Evolutionary conservation across 305 asterid species (phyloP).

Genomic region (Rubia balearica): DNA sequence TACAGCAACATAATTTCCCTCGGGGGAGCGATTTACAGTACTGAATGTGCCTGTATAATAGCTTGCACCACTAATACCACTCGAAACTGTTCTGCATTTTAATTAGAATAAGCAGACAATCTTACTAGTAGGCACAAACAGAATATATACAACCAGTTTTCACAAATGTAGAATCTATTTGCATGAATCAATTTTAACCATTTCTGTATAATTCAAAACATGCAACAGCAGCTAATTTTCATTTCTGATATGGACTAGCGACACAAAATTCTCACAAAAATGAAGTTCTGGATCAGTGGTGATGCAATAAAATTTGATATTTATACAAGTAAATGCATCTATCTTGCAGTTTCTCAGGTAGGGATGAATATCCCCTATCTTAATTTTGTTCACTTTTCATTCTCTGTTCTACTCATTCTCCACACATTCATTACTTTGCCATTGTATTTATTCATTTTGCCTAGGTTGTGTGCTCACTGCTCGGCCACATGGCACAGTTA

Average conservation of each 20-base stretch:
- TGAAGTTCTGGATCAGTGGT: neutral
- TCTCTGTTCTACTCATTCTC: too few species aligned
- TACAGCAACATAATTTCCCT: slow-evolving; percentile 93
- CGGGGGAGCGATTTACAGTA: slow-evolving; percentile 87
- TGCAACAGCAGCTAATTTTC: neutral
- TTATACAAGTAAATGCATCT: neutral
- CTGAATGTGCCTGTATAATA: slow-evolving; percentile 94
- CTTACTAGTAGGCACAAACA: slow-evolving; percentile 12
- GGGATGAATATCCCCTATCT: too few species aligned
- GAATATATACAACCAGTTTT: neutral
- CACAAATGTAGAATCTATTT: slow-evolving; percentile 4
- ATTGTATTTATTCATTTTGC: neutral
- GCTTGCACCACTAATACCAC: slow-evolving; percentile 99
- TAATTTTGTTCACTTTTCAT: neutral
- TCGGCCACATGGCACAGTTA: neutral
- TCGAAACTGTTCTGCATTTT: slow-evolving; percentile 91
- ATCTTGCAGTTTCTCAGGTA: neutral
- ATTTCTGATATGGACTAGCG: neutral
- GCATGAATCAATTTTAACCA: neutral
- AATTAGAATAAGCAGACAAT: slow-evolving; percentile 23
- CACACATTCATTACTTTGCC: too few species aligned
- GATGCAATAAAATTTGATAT: neutral
- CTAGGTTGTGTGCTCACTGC: neutral
- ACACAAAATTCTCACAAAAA: neutral
- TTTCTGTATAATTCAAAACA: neutral